phyloP scores from a whole-genome alignment of 768 basidiomycete species.

The Agaricus sinodeliciosus region DNA sequence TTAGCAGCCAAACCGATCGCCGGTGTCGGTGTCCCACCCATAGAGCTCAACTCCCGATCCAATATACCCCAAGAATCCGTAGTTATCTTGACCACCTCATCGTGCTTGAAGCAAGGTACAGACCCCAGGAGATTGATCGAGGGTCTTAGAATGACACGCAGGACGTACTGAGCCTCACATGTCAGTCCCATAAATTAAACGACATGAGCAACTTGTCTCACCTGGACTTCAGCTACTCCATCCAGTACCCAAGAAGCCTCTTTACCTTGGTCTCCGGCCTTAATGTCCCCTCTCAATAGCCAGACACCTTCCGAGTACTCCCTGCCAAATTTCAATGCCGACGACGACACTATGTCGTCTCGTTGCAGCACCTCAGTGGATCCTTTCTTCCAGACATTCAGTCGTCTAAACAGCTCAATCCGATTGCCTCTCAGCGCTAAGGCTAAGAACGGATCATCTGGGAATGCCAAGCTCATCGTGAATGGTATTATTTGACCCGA shows the following conservation, averaged over 20 bases:
- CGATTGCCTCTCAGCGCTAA: conserved; percentile 27
- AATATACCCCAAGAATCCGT: conserved; percentile 34
- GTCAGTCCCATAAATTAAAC: background rate
- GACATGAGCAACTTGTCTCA: conserved; percentile 12
- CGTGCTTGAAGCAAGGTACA: conserved; percentile 30
- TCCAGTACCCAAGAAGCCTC: conserved; percentile 31
- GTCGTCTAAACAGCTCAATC: conserved; percentile 29
- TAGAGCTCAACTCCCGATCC: conserved; percentile 28
- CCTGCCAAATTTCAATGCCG: conserved; percentile 19
- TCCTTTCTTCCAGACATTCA: conserved; percentile 22
- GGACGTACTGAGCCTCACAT: conserved; percentile 26
- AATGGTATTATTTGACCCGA: conserved; percentile 36
- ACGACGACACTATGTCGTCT: conserved; percentile 19
- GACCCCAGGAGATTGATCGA: conserved; percentile 22
- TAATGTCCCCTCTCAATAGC: conserved; percentile 25
- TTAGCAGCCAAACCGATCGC: conserved; percentile 29
- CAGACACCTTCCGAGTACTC: conserved; percentile 29
- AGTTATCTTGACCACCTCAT: conserved; percentile 28
- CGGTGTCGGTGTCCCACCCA: conserved; percentile 31
- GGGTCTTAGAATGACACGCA: conserved; percentile 27
- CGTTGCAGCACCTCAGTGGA: conserved; percentile 19
- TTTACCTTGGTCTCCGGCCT: conserved; percentile 29
- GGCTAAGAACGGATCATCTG: conserved; percentile 29
- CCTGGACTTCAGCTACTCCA: conserved; percentile 22
- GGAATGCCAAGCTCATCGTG: conserved; percentile 28